Percentiles rank a stretch among this genome's conserved stretches.
Conservation (phyloP, 2,329 filamentous ascomycete species). For the Hypoxylon sp. region DNA sequence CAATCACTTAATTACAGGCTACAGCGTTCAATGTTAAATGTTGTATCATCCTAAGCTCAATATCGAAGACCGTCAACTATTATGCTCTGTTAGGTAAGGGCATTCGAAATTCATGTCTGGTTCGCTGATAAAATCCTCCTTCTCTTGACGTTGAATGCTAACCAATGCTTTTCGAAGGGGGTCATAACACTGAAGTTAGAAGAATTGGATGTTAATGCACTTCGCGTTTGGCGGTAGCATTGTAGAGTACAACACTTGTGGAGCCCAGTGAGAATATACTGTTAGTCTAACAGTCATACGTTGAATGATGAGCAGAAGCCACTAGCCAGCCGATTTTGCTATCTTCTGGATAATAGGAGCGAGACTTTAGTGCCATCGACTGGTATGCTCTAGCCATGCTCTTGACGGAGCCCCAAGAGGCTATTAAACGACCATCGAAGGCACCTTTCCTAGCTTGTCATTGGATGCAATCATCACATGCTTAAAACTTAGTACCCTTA, state of each 20-base stretch:
- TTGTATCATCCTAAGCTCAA: neutral
- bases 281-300: neutral
- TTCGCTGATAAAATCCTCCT: neutral
- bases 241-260: neutral
- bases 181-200: neutral
- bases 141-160: neutral
- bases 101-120: neutral
- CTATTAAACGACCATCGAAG: slow-evolving; percentile 1
- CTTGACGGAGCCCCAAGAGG: neutral
- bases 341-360: neutral
- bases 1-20: no score
- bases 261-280: neutral
- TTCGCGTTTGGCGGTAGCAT: slow-evolving; percentile 2
- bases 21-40: neutral
- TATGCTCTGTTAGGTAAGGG: neutral
- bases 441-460: neutral
- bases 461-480: slow-evolving; percentile 14
- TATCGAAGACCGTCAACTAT: neutral
- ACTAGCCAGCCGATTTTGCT: neutral
- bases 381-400: neutral
- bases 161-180: neutral
- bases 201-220: neutral
- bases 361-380: neutral
- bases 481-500: slow-evolving; percentile 15
- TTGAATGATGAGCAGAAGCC: neutral